Evolutionary conservation across 2,329 filamentous ascomycete genomes (phyloP).

Genomic region (Dryadomyces quercus-mongolicae): DNA sequence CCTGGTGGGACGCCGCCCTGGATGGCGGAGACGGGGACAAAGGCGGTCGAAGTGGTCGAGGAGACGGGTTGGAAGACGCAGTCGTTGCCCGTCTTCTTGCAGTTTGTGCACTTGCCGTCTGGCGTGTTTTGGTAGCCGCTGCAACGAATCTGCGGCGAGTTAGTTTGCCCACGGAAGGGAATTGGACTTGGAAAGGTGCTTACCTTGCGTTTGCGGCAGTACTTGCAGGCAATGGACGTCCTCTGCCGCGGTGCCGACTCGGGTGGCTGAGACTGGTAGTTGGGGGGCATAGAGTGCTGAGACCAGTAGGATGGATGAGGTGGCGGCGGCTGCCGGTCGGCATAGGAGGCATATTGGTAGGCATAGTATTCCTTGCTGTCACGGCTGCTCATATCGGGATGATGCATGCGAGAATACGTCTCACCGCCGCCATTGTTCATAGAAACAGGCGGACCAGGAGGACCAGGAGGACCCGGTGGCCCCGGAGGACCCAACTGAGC

Average conservation of each 20-base stretch:
- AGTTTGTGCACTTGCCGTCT: constrained; percentile 48
- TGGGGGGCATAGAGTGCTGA: constrained; percentile 13
- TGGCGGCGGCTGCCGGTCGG: constrained; percentile 7
- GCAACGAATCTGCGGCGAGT: constrained; percentile 38
- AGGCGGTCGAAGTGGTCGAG: constrained; percentile 38
- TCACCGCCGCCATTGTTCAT: constrained; percentile 5
- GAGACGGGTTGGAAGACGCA: constrained; percentile 50
- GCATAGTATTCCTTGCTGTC: constrained; percentile 11
- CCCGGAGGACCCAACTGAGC: neutral
- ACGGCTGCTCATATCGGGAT: constrained; percentile 6
- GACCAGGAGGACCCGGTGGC: constrained; percentile 24
- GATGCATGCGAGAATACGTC: constrained; percentile 13
- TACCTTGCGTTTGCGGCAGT: constrained; percentile 51
- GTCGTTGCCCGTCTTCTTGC: constrained; percentile 49
- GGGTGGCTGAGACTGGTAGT: constrained; percentile 22
- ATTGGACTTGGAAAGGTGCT: neutral
- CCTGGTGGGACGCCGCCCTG: constrained; percentile 46
- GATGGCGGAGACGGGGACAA: constrained; percentile 45
- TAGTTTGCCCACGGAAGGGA: neutral
- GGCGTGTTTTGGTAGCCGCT: constrained; percentile 47
- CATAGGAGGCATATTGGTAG: constrained; percentile 13
- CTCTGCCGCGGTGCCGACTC: constrained; percentile 45
- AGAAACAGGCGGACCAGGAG: constrained; percentile 20
- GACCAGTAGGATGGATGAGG: constrained; percentile 8
- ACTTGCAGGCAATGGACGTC: constrained; percentile 48